Evolutionary conservation across 202 grass and related monocot species (phyloP), one percentile per base, ranked within the genome.

Genomic region (Musa balbisiana): DNA sequence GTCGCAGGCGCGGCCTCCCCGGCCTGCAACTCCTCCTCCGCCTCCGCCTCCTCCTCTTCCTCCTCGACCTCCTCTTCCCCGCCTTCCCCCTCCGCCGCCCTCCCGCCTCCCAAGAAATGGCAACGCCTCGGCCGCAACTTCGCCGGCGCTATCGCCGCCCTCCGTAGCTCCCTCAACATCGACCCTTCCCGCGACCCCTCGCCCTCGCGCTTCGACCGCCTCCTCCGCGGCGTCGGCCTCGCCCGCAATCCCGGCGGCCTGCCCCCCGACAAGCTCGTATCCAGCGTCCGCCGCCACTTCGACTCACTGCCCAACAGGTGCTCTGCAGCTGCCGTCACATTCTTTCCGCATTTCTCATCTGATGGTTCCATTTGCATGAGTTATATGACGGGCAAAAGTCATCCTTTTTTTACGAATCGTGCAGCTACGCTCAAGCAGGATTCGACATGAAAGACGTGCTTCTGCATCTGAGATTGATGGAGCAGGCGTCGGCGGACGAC

Each of bases 391-490:
- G 24, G 55, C 12, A 73, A 77, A 82, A 59, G 74, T 68, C 70
- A 15, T 24, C 68, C 33, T 43, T 22, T 59, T 25, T 56, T 0
- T 9, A 20, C 17, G 22, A 33, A 70, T 65, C 79, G 76, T 84
- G 73, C 90, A 97, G 91, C 87, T 94, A 98, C 29, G 88, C 83
- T 50, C 95, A 98, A 73, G 91, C 85, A 23, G 95, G 91, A 77
- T 98, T 94, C 73, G 91, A 98, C 84, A 98, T 98, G 89, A 94
- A 94, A 82, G 91, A 94, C 68, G 86, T 98, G 62, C 88, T 93
- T 59, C 51, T 92, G 72, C 95, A 94, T 63, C 91, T 89, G 49
- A 87, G 89, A 13, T 86, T 99, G 63, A 85, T 94, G 22, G 91
- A 99, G 71, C 95, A 99, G 71, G 85, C 89, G 3, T 52, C 72